These are phyloP conservation scores for Austroboletus olivaceoglutinosus DNA, from an alignment of 1,284 basidiomycete species.

Conservation along the genomic window DNA sequence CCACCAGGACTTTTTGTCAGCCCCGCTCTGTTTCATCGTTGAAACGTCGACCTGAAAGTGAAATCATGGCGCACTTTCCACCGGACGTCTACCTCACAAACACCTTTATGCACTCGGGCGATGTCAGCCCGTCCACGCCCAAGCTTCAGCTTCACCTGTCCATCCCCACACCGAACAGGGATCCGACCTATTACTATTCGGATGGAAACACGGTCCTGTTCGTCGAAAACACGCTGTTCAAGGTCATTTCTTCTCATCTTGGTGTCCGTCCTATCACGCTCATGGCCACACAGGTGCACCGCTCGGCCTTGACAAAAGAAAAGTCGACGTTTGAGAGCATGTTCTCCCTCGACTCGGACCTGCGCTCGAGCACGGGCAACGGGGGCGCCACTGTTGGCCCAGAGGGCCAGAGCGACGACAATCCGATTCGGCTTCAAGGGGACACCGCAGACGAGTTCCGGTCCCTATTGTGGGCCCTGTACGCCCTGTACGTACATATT, in stretches of 20 bases:
- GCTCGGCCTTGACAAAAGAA: conserved; percentile 49
- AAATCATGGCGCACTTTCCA: conserved; percentile 30
- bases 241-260: conserved; percentile 32
- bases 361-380: conserved; percentile 25
- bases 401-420: conserved; percentile 47
- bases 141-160: conserved; percentile 35
- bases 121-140: conserved; percentile 32
- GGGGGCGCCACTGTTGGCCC: conserved; percentile 28
- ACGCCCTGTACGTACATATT: conserved; percentile 44
- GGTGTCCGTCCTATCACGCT: conserved; percentile 3
- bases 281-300: conserved; percentile 41
- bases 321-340: conserved; percentile 52
- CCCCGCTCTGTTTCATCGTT: conserved; percentile 5
- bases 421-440: conserved; percentile 48
- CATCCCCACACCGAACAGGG: conserved; percentile 33
- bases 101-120: conserved; percentile 34
- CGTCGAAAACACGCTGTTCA: conserved; percentile 49
- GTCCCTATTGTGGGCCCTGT: conserved; percentile 47
- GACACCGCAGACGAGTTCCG: conserved; percentile 49
- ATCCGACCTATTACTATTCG: conserved; percentile 32
- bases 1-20: conserved; percentile 14
- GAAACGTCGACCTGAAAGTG: conserved; percentile 8
- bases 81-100: conserved; percentile 33
- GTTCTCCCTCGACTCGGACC: conserved; percentile 45
- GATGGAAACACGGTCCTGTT: conserved; percentile 49